These are phyloP conservation scores for Aspergillus aculeatinus DNA, from an alignment of 2,329 filamentous ascomycete species.

Conservation along the genomic window DNA sequence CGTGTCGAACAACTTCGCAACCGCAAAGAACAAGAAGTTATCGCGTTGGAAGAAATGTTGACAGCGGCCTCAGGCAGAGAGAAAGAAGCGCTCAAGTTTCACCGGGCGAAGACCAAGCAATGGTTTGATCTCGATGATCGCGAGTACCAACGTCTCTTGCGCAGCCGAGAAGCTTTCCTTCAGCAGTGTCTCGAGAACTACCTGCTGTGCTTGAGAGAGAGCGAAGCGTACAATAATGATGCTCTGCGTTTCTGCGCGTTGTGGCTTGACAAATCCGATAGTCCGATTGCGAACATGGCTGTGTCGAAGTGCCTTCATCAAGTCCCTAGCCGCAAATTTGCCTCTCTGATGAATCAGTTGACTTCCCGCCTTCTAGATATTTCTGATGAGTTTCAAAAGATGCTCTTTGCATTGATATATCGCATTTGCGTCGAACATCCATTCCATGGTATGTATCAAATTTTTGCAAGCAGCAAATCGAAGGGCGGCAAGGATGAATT, in stretches of 20 bases:
- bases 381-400: constrained; percentile 68
- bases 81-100: constrained; percentile 58
- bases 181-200: constrained; percentile 91
- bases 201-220: constrained; percentile 76
- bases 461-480: constrained; percentile 77
- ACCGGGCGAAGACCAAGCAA: constrained; percentile 71
- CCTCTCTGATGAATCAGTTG: constrained; percentile 88
- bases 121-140: constrained; percentile 90
- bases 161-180: constrained; percentile 79
- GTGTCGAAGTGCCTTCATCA: constrained; percentile 67
- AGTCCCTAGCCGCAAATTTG: constrained; percentile 90
- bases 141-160: constrained; percentile 76
- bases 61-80: constrained; percentile 51
- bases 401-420: constrained; percentile 71
- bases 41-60: constrained; percentile 65
- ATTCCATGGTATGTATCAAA: constrained; percentile 95
- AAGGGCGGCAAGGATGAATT: constrained; percentile 69
- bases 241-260: constrained; percentile 88
- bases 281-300: constrained; percentile 71
- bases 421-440: constrained; percentile 91
- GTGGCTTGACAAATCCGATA: constrained; percentile 86
- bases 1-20: constrained; percentile 76
- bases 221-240: constrained; percentile 85
- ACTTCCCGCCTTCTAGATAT: constrained; percentile 84
- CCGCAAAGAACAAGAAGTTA: constrained; percentile 77